These are phyloP conservation scores for Coemansia sp. DNA, from an alignment of 192 early-diverging fungal species.

Conservation along the genomic window DNA sequence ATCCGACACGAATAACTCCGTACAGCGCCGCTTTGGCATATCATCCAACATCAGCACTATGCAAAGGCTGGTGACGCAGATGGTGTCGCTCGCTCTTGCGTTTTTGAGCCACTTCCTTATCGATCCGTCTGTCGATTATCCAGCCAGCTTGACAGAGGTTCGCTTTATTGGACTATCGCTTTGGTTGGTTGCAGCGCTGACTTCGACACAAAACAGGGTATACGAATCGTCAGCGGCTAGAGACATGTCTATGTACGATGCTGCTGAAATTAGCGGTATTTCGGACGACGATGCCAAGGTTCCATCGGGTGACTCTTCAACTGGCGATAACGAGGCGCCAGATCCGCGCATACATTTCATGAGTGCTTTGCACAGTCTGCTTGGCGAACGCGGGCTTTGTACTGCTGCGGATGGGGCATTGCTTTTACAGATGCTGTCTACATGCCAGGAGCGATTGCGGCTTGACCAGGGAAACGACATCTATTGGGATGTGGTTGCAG, in stretches of 20 bases:
- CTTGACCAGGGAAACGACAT: background rate
- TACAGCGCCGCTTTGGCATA: background rate
- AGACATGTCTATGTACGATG: background rate
- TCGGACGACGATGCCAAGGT: background rate
- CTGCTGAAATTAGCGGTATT: background rate
- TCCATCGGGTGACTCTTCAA: background rate
- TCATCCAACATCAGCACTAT: background rate
- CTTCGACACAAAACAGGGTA: background rate
- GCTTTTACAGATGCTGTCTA: constrained; percentile 23
- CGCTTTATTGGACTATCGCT: constrained; percentile 21
- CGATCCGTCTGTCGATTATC: constrained; percentile 13
- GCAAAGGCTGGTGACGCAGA: constrained; percentile 11
- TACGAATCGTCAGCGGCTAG: background rate
- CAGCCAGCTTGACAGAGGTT: constrained; percentile 12
- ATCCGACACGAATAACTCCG: background rate
- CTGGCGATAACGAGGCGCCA: background rate
- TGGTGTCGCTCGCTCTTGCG: constrained; percentile 25
- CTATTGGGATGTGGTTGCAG: constrained; percentile 21
- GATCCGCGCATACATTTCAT: constrained; percentile 10
- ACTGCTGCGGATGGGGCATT: constrained; percentile 37
- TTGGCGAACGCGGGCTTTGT: constrained; percentile 46
- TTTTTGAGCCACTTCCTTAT: constrained; percentile 17
- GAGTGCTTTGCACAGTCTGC: constrained; percentile 17
- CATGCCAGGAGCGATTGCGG: constrained; percentile 6
- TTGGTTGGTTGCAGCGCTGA: constrained; percentile 31